A percentile compares a stretch with the other conserved stretches of the same genome.
These are phyloP conservation scores for Arthonia radiata DNA, from an alignment of 495 filamentous ascomycete species.

Conservation along the genomic window DNA sequence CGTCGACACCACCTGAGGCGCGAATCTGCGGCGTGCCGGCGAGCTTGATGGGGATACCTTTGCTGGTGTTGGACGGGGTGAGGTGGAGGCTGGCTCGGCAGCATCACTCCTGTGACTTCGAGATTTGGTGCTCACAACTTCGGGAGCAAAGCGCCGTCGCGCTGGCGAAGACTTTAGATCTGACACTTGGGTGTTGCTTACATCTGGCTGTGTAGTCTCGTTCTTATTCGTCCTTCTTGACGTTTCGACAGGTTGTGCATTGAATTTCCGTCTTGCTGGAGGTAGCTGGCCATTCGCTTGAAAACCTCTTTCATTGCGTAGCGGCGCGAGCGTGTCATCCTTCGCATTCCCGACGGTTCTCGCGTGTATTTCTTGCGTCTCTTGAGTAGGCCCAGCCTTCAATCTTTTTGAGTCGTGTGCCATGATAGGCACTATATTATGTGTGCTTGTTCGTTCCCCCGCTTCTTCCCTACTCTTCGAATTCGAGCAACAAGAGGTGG, in stretches of 20 bases:
- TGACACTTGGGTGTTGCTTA: neutral
- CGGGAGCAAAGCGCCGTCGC: neutral
- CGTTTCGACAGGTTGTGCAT: neutral
- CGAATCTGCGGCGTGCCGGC: conserved; percentile 19
- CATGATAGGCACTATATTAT: too few species aligned
- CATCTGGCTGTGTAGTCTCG: neutral
- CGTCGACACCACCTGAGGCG: conserved; percentile 45
- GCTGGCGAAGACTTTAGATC: neutral
- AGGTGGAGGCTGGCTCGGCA: conserved; percentile 9
- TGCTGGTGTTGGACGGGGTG: conserved; percentile 5
- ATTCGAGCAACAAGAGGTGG: too few species aligned
- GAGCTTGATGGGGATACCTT: neutral
- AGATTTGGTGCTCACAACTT: conserved; percentile 7
- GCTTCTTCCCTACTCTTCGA: too few species aligned
- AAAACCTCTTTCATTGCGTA: too few species aligned
- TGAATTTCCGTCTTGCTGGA: neutral
- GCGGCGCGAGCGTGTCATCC: too few species aligned
- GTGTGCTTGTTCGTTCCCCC: too few species aligned
- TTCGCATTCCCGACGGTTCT: too few species aligned
- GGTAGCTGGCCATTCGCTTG: too few species aligned
- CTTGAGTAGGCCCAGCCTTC: too few species aligned
- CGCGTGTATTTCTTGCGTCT: too few species aligned
- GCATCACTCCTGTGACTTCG: conserved; percentile 5
- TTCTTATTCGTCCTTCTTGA: neutral
- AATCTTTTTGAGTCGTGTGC: too few species aligned